Evolutionary conservation across 1,284 basidiomycete species (phyloP).

Genomic region (Rhodotorula sp.): DNA sequence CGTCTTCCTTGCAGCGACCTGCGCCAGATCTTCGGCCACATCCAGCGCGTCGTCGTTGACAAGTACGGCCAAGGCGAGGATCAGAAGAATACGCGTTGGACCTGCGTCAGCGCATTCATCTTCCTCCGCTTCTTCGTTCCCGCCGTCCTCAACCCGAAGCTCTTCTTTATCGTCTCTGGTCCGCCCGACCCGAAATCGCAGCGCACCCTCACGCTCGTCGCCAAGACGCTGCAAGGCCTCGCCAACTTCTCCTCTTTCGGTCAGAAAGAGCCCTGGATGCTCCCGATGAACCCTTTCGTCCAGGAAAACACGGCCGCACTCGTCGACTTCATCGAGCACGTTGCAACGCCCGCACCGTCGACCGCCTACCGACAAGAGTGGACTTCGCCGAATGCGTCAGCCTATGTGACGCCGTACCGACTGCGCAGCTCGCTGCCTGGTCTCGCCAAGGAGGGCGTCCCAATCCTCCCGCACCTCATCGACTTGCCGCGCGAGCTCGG

Average conservation of each 20-base stretch:
- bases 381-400: slow-evolving; percentile 43
- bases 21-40: slow-evolving; percentile 67
- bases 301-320: slow-evolving; percentile 42
- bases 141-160: slow-evolving; percentile 46
- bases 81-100: slow-evolving; percentile 60
- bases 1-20: slow-evolving; percentile 62
- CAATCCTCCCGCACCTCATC: slow-evolving; percentile 45
- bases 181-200: slow-evolving; percentile 42
- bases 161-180: slow-evolving; percentile 42
- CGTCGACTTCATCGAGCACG: slow-evolving; percentile 44
- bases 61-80: slow-evolving; percentile 53
- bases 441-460: slow-evolving; percentile 44
- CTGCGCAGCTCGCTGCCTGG: slow-evolving; percentile 38
- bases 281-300: slow-evolving; percentile 48
- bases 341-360: slow-evolving; percentile 32
- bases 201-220: slow-evolving; percentile 46
- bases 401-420: slow-evolving; percentile 42
- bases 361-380: slow-evolving; percentile 40
- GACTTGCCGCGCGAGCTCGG: slow-evolving; percentile 46
- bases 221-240: slow-evolving; percentile 46
- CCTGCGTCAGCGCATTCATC: slow-evolving; percentile 79
- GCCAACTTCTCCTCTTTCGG: slow-evolving; percentile 48
- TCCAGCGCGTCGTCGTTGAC: slow-evolving; percentile 69
- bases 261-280: slow-evolving; percentile 49
- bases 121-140: slow-evolving; percentile 72